These are phyloP conservation scores for Avena sativa DNA, from an alignment of 176 grass and related monocot species.

Conservation along the genomic window DNA sequence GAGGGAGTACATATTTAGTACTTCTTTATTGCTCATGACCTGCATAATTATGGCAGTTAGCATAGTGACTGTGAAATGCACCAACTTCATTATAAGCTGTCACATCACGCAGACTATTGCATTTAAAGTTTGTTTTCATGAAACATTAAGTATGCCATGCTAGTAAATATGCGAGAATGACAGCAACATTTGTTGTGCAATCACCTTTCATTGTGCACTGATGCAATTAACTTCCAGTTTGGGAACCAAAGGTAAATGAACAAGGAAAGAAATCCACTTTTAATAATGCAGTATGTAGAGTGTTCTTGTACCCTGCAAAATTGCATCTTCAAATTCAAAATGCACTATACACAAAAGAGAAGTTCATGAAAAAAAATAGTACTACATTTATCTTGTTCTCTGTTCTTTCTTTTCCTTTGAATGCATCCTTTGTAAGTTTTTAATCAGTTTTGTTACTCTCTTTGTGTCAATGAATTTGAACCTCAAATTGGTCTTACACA, in stretches of 20 bases:
- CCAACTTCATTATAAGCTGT: conserved; percentile 14
- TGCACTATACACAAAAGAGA: background rate
- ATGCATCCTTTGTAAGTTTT: background rate
- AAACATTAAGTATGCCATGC: background rate
- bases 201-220: background rate
- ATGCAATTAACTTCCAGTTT: background rate
- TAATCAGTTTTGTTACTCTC: background rate
- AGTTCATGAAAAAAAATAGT: background rate
- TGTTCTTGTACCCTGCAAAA: background rate
- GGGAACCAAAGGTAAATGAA: background rate
- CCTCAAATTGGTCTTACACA: background rate
- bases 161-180: conserved; percentile 25
- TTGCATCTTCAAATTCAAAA: background rate
- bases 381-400: background rate
- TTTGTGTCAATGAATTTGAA: background rate
- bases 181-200: background rate
- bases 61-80: background rate
- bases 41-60: conserved; percentile 35
- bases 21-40: conserved; percentile 16
- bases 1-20: background rate
- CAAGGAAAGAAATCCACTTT: background rate
- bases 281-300: background rate
- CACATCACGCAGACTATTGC: conserved; percentile 22
- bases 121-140: conserved; percentile 11
- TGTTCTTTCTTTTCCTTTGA: background rate